Evolutionary conservation across 805 yeast species (phyloP), one percentile per base, ranked within the genome.

Genomic region (Candida sakaeoensis): DNA sequence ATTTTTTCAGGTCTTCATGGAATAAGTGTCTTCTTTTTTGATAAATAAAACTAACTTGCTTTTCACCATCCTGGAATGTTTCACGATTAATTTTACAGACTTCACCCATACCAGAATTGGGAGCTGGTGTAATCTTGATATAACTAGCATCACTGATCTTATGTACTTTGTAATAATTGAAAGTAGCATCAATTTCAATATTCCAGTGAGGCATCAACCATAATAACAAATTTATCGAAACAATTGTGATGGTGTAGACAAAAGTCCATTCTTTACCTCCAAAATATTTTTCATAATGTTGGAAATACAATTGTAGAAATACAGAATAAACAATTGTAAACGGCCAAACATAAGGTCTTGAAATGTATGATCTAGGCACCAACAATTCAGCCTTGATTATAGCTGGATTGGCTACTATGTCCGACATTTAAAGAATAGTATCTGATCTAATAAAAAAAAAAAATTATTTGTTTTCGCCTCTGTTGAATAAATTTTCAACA

Each of bases 121-220:
- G 82, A 22, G 85, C 82, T 2, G 99, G 95, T 36, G 77, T 75
- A 49, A 93, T 73, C 61, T 83, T 72, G 42, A 91, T 76, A 48
- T 82, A 80, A 37, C 82, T 61, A 7, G 97, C 96, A 39, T 79
- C 79, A 22, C 58, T 63, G 31, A 88, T 65, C 12, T 70, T 49
- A 3, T 66, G 43, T 14, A 80, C 89, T 22, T 62, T 52, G 13
- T 55, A 50, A 53, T 85, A 88, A 55, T 89, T 85, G 66, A 91
- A 88, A 3, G 61, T 60, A 25, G 86, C 76, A 44, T 79, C 76
- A 39, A 91, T 63, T 36, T 77, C 72, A 44, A 89, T 74, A 57
- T 81, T 88, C 99, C 99, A 91, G 54, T 84, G 83, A n/a, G 98
- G 96, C 77, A 88, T 77, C 59, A 91, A 75, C 82, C 89, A 75